A percentile compares a stretch with the other conserved stretches of the same genome.
Evolutionary conservation across 2,329 filamentous ascomycete genomes (phyloP).

Genomic region (Tympanopsis confertula): DNA sequence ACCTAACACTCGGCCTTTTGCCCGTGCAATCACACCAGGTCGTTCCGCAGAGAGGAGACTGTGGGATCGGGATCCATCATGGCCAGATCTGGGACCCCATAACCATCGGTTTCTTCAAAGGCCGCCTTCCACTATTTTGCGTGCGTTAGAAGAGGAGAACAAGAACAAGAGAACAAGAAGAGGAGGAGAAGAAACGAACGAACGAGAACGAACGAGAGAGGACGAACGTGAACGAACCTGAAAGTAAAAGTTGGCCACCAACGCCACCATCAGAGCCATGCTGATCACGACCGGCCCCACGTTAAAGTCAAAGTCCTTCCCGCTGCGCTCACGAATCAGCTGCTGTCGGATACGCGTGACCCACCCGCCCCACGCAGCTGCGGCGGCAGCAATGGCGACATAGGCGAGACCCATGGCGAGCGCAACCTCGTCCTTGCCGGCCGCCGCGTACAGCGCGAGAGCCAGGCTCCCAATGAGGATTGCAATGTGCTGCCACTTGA

Average conservation of each 20-base stretch:
- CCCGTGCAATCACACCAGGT: too few species aligned
- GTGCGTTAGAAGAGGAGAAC: conserved; percentile 3
- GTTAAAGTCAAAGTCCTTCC: conserved; percentile 85
- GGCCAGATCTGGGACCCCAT: too few species aligned
- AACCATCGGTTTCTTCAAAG: conserved; percentile 26
- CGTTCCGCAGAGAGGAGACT: too few species aligned
- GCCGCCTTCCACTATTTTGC: conserved; percentile 5
- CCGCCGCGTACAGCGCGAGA: conserved; percentile 78
- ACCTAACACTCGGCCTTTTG: background rate
- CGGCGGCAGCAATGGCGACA: conserved; percentile 69
- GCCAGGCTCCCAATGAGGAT: conserved; percentile 77
- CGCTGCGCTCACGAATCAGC: conserved; percentile 76
- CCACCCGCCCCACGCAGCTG: conserved; percentile 75
- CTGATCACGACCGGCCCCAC: conserved; percentile 77
- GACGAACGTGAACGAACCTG: conserved; percentile 42
- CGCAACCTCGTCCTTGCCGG: conserved; percentile 67
- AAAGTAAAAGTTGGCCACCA: conserved; percentile 81
- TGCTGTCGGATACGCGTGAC: conserved; percentile 66
- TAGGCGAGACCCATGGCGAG: conserved; percentile 73
- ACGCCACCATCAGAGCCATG: conserved; percentile 62
- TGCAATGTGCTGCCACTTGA: conserved; percentile 96
- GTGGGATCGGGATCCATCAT: too few species aligned
- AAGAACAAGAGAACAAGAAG: conserved; percentile 2
- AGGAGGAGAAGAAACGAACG: conserved; percentile 3
- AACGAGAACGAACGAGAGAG: conserved; percentile 2